Base-by-base conservation (phyloP, 2,329 filamentous ascomycete species). In the Biscogniauxia marginata region DNA sequence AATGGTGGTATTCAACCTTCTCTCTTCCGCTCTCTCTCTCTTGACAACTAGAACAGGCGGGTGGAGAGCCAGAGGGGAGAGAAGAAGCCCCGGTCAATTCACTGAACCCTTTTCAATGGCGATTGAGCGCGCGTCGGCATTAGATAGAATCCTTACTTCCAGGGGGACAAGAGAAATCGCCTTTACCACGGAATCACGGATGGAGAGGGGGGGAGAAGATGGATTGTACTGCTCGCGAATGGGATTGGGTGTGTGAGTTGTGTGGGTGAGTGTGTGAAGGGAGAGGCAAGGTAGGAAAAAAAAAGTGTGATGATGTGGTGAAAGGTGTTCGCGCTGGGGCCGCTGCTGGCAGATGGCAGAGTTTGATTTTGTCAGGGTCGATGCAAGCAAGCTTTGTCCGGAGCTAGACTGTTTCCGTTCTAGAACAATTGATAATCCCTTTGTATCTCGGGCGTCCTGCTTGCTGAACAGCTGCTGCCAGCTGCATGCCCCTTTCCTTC, bases 1-100 rank as follows among this genome's bases (percentile, higher is more conserved):
- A 60, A 58, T 45, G 52, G 25, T 30, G 25, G 25, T 8, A 39
- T 39, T 39, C 30, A 39, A 11, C 30, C 2, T 2, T 39, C n/a
- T 16, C 30, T 39, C 30, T 39, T 16, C n/a, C 2, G 2, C n/a
- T n/a, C n/a, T 39, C 30, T 39, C n/a, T 11, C 30, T 39, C 30
- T 39, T 39, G 13, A 39, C 7, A 11, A 39, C 30, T 39, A 39
- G 30, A 39, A 11, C 30, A 39, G 30, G 30, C n/a, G n/a, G 13
- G n/a, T 5, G 13, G 30, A 39, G 30, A 39, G 30, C 7, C 30
- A 6, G 30, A 39, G 11, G 30, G 30, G 11, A 34, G 30, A 13
- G 11, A 13, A 34, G 16, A 7, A 39, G 30, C 25, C 25, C 25
- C 13, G 30, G 30, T 39, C 13, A 39, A 39, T 39, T 39, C 13